These are phyloP conservation scores for Gelatoporia subvermispora DNA, from an alignment of 768 basidiomycete genomes.

Conservation along the genomic window DNA sequence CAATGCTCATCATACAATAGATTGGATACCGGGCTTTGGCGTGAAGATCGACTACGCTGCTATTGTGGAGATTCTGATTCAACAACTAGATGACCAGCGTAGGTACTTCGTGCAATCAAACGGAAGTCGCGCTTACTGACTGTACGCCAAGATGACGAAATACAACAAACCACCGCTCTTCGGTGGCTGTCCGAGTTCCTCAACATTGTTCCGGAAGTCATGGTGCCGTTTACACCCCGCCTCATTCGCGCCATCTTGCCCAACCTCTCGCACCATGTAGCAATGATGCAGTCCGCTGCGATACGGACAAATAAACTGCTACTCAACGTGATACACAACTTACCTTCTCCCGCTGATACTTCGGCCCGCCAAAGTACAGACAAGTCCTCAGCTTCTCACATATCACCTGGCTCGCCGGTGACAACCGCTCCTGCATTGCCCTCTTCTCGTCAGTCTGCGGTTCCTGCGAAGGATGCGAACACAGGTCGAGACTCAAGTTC, in stretches of 20 bases:
- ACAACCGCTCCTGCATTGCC: conserved; percentile 37
- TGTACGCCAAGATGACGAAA: conserved; percentile 70
- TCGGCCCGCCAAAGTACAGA: conserved; percentile 28
- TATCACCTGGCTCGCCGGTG: conserved; percentile 47
- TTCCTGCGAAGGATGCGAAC: conserved; percentile 26
- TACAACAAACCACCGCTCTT: conserved; percentile 92
- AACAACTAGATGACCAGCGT: conserved; percentile 84
- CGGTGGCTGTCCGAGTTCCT: conserved; percentile 92
- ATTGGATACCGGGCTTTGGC: conserved; percentile 92
- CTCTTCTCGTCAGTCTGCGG: conserved; percentile 44
- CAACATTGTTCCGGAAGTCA: conserved; percentile 81
- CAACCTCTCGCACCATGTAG: conserved; percentile 88
- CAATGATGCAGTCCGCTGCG: conserved; percentile 85
- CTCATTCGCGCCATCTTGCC: conserved; percentile 91
- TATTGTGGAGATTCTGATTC: conserved; percentile 89
- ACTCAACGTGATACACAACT: conserved; percentile 76
- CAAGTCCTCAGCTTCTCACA: conserved; percentile 25
- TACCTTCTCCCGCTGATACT: conserved; percentile 67
- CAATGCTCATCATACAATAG: too few relatives aligned
- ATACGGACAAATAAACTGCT: conserved; percentile 82
- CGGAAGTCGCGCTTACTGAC: conserved; percentile 1
- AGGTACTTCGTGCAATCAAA: conserved; percentile 26
- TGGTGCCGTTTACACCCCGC: conserved; percentile 91
- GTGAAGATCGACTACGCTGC: conserved; percentile 87
- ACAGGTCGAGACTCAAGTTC: conserved; percentile 44